Percentiles rank a stretch among this genome's conserved stretches.
These are phyloP conservation scores for Pichia manshurica DNA, from an alignment of 805 yeast species.

Conservation along the genomic window DNA sequence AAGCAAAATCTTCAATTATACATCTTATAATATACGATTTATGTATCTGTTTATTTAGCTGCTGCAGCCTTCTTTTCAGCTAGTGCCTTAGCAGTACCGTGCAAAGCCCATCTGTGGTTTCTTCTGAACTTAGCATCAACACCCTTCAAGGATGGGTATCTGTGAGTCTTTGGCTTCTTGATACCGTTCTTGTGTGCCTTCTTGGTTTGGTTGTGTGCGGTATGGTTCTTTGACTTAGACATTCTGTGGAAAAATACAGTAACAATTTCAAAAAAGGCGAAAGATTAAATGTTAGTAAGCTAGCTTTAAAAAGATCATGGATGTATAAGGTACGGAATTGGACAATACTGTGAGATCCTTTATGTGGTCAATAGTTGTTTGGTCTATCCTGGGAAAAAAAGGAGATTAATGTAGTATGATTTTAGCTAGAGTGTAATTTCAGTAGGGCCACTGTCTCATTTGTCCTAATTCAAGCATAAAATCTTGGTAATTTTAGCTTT, in stretches of 20 bases:
- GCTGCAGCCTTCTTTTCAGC: conserved; percentile 53
- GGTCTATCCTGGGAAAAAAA: no score
- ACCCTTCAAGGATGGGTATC: conserved; percentile 97
- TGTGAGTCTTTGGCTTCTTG: conserved; percentile 98
- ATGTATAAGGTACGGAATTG: no score
- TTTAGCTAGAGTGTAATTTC: no score
- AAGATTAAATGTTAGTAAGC: conserved; percentile 13
- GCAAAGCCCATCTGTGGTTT: conserved; percentile 99
- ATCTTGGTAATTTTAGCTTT: no score
- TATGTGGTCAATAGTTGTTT: no score
- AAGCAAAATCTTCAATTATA: conserved; percentile 1
- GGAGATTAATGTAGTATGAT: no score
- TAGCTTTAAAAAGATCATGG: no score
- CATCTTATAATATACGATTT: neutral
- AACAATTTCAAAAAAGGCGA: no score
- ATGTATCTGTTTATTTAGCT: conserved; percentile 20
- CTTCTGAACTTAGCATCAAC: conserved; percentile 99
- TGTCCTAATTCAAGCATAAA: no score
- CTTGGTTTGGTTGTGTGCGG: conserved; percentile 98
- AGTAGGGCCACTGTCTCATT: no score
- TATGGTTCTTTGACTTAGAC: conserved; percentile 99
- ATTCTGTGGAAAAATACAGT: conserved; percentile 44
- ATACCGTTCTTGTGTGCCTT: conserved; percentile 99
- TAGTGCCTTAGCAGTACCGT: conserved; percentile 93
- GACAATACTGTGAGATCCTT: no score